These are phyloP conservation scores for Diplodia sapinea DNA, from an alignment of 2,329 filamentous ascomycete species.

Conservation along the genomic window DNA sequence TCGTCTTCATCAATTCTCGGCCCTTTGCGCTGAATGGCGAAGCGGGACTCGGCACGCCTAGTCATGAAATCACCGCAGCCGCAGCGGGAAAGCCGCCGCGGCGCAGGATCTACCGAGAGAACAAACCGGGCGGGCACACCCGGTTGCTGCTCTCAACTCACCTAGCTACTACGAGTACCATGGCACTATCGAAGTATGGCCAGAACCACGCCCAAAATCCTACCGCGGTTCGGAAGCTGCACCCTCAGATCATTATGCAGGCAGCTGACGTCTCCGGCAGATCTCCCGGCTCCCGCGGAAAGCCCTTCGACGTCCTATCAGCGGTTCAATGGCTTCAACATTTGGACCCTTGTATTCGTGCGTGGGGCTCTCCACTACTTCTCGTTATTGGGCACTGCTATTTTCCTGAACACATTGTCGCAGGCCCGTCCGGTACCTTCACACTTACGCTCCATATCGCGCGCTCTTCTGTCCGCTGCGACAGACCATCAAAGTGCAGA, in stretches of 20 bases:
- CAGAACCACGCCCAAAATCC: background rate
- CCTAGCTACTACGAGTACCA: background rate
- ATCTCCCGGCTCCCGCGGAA: background rate
- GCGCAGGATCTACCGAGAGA: background rate
- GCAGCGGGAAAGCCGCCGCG: slow-evolving; percentile 3
- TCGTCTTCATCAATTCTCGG: slow-evolving; percentile 1
- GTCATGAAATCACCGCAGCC: background rate
- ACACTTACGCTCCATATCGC: no score
- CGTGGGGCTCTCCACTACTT: no score
- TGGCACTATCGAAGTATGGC: background rate
- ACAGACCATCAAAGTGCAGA: no score
- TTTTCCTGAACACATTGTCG: background rate
- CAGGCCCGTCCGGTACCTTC: background rate
- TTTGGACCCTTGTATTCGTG: background rate
- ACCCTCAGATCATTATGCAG: background rate
- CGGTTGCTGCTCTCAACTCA: background rate
- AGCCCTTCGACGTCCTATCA: no score
- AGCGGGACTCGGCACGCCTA: background rate
- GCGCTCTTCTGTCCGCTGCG: no score
- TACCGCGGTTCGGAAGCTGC: slow-evolving; percentile 2
- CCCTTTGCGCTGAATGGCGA: background rate
- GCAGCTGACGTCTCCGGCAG: background rate
- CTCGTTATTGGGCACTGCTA: background rate
- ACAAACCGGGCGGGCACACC: background rate
- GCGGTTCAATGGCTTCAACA: background rate